These are phyloP conservation scores for Cucurbita ficifolia DNA, from an alignment of 306 rosid genomes.

Conservation along the genomic window DNA sequence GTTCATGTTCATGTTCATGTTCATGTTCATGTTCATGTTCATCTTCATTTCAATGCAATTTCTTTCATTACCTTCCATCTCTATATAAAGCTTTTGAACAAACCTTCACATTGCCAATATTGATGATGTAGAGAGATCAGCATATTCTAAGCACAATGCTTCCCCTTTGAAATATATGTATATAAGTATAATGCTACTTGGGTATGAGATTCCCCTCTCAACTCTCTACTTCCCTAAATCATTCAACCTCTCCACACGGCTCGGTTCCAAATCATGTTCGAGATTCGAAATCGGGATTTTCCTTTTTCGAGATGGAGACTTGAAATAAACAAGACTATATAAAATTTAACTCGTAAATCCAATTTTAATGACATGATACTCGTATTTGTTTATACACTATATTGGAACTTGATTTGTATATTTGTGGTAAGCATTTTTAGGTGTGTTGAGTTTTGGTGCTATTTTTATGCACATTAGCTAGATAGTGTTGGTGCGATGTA, in stretches of 20 bases:
- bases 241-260: not conserved
- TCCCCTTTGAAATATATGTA: not conserved
- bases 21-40: not conserved
- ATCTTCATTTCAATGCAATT: not conserved
- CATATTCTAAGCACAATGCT: conserved; percentile 3
- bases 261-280: not conserved
- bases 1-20: too few species aligned
- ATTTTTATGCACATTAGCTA: too few species aligned
- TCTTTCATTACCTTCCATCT: not conserved
- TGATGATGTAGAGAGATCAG: not conserved
- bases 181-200: not conserved
- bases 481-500: too few species aligned
- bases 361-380: too few species aligned
- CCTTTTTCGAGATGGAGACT: not conserved
- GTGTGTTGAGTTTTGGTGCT: too few species aligned
- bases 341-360: too few species aligned
- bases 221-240: not conserved
- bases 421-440: too few species aligned
- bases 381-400: too few species aligned
- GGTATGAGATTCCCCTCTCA: not conserved
- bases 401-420: too few species aligned
- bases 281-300: not conserved
- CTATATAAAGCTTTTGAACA: conserved; percentile 12
- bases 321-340: not conserved
- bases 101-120: not conserved